Evolutionary conservation across 2,329 filamentous ascomycete genomes (phyloP).

Genomic region (Akanthomyces uredinophilus): DNA sequence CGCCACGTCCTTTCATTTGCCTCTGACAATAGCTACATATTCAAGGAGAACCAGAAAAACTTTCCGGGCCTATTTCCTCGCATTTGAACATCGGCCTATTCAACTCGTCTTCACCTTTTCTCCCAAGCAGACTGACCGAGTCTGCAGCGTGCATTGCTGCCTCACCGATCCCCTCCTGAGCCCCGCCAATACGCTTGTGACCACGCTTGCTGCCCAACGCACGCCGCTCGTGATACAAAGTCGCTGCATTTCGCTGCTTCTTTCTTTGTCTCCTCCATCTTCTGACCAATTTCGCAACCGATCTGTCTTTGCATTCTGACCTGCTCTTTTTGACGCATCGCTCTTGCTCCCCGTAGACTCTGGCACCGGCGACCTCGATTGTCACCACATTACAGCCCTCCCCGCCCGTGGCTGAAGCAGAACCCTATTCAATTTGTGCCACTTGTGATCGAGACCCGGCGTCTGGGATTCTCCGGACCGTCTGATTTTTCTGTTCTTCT

Average conservation of each 20-base stretch:
- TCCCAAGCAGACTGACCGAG: neutral
- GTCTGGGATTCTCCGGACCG: neutral
- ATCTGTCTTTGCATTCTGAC: neutral
- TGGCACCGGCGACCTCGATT: neutral
- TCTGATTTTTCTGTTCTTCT: neutral
- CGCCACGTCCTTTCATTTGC: neutral
- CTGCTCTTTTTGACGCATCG: neutral
- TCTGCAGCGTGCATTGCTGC: constrained; percentile 6
- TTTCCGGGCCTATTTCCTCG: neutral
- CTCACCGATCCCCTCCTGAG: constrained; percentile 9
- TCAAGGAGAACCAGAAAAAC: neutral
- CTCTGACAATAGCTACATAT: neutral
- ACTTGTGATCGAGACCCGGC: neutral
- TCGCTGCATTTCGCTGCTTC: neutral
- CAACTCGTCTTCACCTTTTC: neutral
- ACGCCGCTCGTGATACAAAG: constrained; percentile 13
- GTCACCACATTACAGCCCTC: neutral
- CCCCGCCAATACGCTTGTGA: constrained; percentile 13
- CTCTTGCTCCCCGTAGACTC: constrained; percentile 10
- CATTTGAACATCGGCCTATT: neutral
- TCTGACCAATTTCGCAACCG: neutral
- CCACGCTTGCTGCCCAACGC: constrained; percentile 13
- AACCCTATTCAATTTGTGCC: neutral
- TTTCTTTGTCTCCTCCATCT: neutral
- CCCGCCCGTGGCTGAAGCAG: neutral